A percentile compares a stretch with the other conserved stretches of the same genome.
Conservation (phyloP, 1,284 basidiomycete genomes). For the Coniferiporia weirii region DNA sequence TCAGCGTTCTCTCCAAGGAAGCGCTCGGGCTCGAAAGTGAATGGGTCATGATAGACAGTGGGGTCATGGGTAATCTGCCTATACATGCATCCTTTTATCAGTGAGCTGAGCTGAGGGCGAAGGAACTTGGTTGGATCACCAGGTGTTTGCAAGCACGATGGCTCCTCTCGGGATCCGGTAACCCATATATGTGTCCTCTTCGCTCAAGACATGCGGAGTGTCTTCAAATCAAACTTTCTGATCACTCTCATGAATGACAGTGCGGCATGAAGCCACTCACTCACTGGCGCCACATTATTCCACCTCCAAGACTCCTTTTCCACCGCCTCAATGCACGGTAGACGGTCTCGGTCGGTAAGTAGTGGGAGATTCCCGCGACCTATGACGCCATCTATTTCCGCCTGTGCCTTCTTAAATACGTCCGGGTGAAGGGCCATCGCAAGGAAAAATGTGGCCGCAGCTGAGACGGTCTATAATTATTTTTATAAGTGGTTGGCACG, state of each 20-base stretch:
- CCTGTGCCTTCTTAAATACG: slow-evolving; percentile 30
- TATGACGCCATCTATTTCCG: slow-evolving; percentile 34
- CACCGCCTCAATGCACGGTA: slow-evolving; percentile 34
- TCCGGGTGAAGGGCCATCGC: slow-evolving; percentile 32
- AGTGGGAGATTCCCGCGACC: slow-evolving; percentile 31
- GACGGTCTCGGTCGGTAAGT: slow-evolving; percentile 27
- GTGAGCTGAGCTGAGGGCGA: neutral
- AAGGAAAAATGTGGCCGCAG: slow-evolving; percentile 19
- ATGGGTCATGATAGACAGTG: slow-evolving; percentile 15
- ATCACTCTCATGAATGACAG: neutral
- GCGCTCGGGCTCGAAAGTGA: slow-evolving; percentile 19
- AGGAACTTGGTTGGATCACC: neutral
- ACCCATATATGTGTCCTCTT: slow-evolving; percentile 17
- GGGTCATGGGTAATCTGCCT: slow-evolving; percentile 17
- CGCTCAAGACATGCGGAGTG: slow-evolving; percentile 17
- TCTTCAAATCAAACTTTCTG: neutral
- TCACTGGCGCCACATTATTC: slow-evolving; percentile 22
- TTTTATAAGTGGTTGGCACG: neutral
- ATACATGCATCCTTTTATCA: neutral
- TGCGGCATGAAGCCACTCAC: neutral
- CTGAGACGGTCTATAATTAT: neutral
- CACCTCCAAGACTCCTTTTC: slow-evolving; percentile 37
- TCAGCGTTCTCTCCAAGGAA: slow-evolving; percentile 6
- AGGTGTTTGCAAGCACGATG: slow-evolving; percentile 13
- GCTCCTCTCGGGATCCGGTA: slow-evolving; percentile 15